Evolutionary conservation across 2,329 filamentous ascomycete species (phyloP), one percentile per base, ranked within the genome.

Genomic region (Geosmithia morbida): DNA sequence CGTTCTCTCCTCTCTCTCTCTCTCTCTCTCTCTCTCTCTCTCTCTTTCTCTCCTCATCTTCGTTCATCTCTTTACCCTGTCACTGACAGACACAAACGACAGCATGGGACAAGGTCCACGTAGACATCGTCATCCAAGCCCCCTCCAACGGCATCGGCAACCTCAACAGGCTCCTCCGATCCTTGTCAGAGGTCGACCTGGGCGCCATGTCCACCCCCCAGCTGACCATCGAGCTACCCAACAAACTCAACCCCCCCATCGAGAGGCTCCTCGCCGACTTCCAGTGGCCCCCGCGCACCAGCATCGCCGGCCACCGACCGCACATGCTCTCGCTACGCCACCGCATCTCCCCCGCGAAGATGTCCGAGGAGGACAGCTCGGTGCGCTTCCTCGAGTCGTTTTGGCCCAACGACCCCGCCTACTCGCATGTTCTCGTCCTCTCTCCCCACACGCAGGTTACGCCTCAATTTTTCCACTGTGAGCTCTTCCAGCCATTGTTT

Each of bases 81-180:
- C 22, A 43, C 55, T 60, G 51, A 58, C 52, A 44, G 29, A 50
- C 18, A 2, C n/a, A 52, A 44, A 30, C 49, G 17, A 2, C 17
- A 82, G 83, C 76, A 33, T 96, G 89, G 89, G 81, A 90, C 59
- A 75, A 79, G 44, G 70, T 86, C 5, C 78, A 73, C 39, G 72
- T 97, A 51, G 87, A 97, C 53, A 85, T 98, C 47, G 62, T 96
- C 13, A 77, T 97, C 8, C 86, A 94, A 50, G 87, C 85, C 1
- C 75, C 80, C 7, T 66, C 79, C 2, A 72, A 73, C 8, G 81
- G 83, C 18, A 82, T 85, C 2, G 88, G 86, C 11, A 84, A 82
- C 46, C 61, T 96, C 29, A 76, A 87, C 46, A 75, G 87, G 48
- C 71, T 96, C 30, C 73, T 98, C 3, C 75, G 76, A 50, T 95